phyloP scores from a whole-genome alignment of 2,329 filamentous ascomycete species.

The Aspergillus niger region DNA sequence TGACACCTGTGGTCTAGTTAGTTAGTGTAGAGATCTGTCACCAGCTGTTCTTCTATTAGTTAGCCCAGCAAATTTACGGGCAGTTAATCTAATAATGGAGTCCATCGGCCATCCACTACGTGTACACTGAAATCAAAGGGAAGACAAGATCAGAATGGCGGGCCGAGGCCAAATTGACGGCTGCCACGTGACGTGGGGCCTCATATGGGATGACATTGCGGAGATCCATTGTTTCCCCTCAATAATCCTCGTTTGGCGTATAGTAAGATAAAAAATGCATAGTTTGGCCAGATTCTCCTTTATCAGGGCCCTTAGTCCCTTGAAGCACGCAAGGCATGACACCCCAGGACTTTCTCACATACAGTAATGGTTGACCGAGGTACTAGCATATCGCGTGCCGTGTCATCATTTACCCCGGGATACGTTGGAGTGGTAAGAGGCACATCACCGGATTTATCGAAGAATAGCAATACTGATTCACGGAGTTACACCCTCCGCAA shows the following conservation, averaged over 20 bases:
- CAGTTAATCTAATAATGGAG: neutral
- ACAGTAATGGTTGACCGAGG: constrained; percentile 8
- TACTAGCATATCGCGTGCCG: constrained; percentile 11
- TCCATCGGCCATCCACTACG: neutral
- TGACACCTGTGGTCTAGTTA: neutral
- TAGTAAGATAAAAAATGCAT: neutral
- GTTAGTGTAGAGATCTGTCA: neutral
- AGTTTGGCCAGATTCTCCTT: constrained; percentile 13
- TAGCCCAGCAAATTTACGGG: no score
- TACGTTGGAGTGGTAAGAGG: constrained; percentile 14
- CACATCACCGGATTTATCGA: neutral
- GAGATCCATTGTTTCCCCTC: neutral
- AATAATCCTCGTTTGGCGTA: neutral
- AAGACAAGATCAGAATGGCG: neutral
- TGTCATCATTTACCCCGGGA: constrained; percentile 9
- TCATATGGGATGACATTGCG: neutral
- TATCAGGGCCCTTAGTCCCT: constrained; percentile 8
- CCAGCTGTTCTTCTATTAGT: no score
- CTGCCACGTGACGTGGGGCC: neutral
- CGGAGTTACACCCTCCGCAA: neutral
- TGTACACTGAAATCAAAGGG: no score
- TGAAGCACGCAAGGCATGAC: constrained; percentile 11
- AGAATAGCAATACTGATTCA: neutral
- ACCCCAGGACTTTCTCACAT: neutral
- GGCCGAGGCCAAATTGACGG: neutral